These are phyloP conservation scores for Prunus yedoensis DNA, from an alignment of 331 rosid species.

Conservation along the genomic window DNA sequence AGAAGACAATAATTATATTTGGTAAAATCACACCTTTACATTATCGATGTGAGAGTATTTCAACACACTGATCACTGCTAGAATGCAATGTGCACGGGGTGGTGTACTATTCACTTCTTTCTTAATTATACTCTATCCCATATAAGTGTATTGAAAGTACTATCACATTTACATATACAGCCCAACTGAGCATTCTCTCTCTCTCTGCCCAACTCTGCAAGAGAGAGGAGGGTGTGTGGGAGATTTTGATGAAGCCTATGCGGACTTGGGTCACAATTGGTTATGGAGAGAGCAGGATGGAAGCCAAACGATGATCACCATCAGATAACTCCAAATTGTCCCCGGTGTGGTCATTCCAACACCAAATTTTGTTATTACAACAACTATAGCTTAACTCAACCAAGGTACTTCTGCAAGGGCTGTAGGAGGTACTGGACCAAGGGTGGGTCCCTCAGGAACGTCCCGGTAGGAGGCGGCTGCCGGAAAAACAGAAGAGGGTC, in stretches of 20 bases:
- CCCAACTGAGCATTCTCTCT: no score
- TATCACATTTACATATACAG: conserved; percentile 17
- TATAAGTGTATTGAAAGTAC: conserved; percentile 32
- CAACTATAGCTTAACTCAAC: conserved; percentile 89
- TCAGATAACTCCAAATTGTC: conserved; percentile 74
- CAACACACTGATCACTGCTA: conserved; percentile 22
- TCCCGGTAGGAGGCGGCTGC: conserved; percentile 90
- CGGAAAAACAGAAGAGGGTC: conserved; percentile 60
- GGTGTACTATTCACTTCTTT: conserved; percentile 14
- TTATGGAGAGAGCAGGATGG: conserved; percentile 67
- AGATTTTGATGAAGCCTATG: conserved; percentile 30
- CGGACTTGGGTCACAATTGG: conserved; percentile 16
- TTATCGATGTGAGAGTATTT: not conserved
- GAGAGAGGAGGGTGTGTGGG: conserved; percentile 17
- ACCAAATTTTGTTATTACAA: conserved; percentile 94
- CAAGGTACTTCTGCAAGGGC: conserved; percentile 86
- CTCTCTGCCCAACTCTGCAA: conserved; percentile 15
- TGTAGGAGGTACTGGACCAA: conserved; percentile 93
- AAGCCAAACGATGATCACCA: conserved; percentile 46
- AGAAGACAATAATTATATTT: not conserved
- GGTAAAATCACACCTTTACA: not conserved
- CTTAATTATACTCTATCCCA: conserved; percentile 2
- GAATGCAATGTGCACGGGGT: conserved; percentile 32
- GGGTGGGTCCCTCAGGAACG: conserved; percentile 92
- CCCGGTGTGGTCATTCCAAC: conserved; percentile 82